Base-by-base conservation (phyloP, 2,329 filamentous ascomycete genomes). In the Fusarium haematococcum region DNA sequence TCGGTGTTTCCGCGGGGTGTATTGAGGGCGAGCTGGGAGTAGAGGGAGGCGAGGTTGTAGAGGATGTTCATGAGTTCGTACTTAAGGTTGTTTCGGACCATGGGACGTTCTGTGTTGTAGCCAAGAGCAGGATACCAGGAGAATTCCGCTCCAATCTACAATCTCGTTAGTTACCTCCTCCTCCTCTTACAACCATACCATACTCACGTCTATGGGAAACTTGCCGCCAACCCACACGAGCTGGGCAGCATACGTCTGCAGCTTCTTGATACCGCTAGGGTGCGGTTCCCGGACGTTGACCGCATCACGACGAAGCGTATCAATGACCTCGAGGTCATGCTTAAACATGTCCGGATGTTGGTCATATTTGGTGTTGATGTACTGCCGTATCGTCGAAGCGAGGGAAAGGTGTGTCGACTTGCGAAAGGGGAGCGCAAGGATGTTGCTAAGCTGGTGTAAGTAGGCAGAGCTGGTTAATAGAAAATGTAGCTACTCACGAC, bases 331-430 rank as follows among this genome's bases (percentile, higher is more conserved):
- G 68, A 91, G 91, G 85, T 99, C 97, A 74, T 94, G 90, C 73
- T 91, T 91, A 84, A 99, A 99, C 93, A 98, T 97, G 83, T 98
- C 95, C 37, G 97, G 96, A 81, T 98, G 96, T 82, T 99, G 97
- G 84, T 98, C 96, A 92, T 98, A 98, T 88, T 98, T 98, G 83
- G 91, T 93, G 71, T 95, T 97, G 80, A 99, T 98, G 86, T 99
- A 98, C 81, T 97, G 92, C 75, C 94, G 95, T 81, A 99, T 95
- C 59, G 95, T 93, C 70, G 91, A 88, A 65, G 94, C 93, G 71
- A 98, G 89, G 68, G 93, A 93, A 45, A 98, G 88, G 67, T 92
- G 89, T 74, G 93, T 91, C 61, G 95, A 96, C 81, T 92, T 94
- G 78, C 96, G 94, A 84, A 98, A 98, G 10, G 96, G 95, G 72